phyloP scores from a whole-genome alignment of 306 rosid genomes.

The Medicago truncatula region DNA sequence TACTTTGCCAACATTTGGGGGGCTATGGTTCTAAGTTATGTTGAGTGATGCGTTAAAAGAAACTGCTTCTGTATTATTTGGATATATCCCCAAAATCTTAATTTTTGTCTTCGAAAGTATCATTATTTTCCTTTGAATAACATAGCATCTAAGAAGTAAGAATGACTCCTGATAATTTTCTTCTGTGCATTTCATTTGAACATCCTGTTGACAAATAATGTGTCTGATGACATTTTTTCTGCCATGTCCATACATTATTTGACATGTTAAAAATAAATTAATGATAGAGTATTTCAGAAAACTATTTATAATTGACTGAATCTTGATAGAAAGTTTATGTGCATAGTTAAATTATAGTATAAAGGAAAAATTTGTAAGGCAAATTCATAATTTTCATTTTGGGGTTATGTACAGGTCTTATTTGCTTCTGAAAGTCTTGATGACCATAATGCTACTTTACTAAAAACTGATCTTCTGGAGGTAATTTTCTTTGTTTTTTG shows the following conservation, averaged over 20 bases:
- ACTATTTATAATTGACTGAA: neutral
- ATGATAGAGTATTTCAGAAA: too few species aligned
- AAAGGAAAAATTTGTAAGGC: neutral
- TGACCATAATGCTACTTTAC: slow-evolving; percentile 58
- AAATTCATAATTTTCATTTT: slow-evolving; percentile 27
- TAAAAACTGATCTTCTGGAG: slow-evolving; percentile 80
- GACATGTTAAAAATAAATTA: slow-evolving; percentile 24
- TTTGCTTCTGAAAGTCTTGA: slow-evolving; percentile 69
- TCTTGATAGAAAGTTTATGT: slow-evolving; percentile 10
- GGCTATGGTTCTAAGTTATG: neutral
- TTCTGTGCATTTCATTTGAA: slow-evolving; percentile 15
- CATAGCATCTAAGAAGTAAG: too few species aligned
- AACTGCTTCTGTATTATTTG: too few species aligned
- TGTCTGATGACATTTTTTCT: slow-evolving; percentile 14
- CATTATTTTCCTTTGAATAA: neutral
- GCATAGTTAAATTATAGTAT: neutral
- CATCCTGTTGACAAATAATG: slow-evolving; percentile 16
- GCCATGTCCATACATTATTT: slow-evolving; percentile 33
- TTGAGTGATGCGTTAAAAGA: too few species aligned
- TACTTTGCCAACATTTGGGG: too few species aligned
- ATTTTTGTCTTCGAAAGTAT: too few species aligned
- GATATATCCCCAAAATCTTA: too few species aligned
- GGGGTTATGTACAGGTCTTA: slow-evolving; percentile 61
- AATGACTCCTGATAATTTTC: neutral
- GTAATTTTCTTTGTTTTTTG: slow-evolving; percentile 49